Evolutionary conservation across 2,329 filamentous ascomycete species (phyloP).

Genomic region (Dryadomyces quercus-mongolicae): DNA sequence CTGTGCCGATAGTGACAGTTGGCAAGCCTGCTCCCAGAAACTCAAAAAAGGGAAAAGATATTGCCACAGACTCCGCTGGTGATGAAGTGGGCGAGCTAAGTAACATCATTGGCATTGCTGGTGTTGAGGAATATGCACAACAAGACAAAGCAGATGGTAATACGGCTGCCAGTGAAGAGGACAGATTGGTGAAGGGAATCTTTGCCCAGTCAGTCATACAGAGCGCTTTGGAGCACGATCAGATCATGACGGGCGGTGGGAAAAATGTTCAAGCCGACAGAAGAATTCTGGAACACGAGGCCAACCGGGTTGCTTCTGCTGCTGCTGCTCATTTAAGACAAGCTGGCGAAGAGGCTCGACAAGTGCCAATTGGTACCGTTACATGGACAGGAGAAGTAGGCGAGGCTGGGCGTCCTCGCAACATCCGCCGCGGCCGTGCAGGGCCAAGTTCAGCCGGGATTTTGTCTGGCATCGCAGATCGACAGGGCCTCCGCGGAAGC

Average conservation of each 20-base stretch:
- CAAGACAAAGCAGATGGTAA: slow-evolving; percentile 25
- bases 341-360: slow-evolving; percentile 59
- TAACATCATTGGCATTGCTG: slow-evolving; percentile 44
- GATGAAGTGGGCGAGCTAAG: slow-evolving; percentile 14
- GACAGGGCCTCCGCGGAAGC: slow-evolving; percentile 35
- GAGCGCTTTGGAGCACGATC: slow-evolving; percentile 85
- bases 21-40: background rate
- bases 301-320: slow-evolving; percentile 63
- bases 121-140: slow-evolving; percentile 47
- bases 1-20: slow-evolving; percentile 6
- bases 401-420: slow-evolving; percentile 55
- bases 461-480: slow-evolving; percentile 42
- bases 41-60: background rate
- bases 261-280: slow-evolving; percentile 62
- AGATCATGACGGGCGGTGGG: slow-evolving; percentile 71
- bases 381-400: slow-evolving; percentile 90
- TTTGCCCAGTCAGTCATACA: slow-evolving; percentile 80
- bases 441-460: slow-evolving; percentile 40
- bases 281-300: slow-evolving; percentile 69
- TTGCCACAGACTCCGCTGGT: background rate
- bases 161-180: slow-evolving; percentile 36
- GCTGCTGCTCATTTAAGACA: slow-evolving; percentile 66
- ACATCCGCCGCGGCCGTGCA: slow-evolving; percentile 30
- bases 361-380: slow-evolving; percentile 68
- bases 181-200: slow-evolving; percentile 76